phyloP scores from a whole-genome alignment of 139 green algal species.

The Limnomonas spitsbergensis region DNA sequence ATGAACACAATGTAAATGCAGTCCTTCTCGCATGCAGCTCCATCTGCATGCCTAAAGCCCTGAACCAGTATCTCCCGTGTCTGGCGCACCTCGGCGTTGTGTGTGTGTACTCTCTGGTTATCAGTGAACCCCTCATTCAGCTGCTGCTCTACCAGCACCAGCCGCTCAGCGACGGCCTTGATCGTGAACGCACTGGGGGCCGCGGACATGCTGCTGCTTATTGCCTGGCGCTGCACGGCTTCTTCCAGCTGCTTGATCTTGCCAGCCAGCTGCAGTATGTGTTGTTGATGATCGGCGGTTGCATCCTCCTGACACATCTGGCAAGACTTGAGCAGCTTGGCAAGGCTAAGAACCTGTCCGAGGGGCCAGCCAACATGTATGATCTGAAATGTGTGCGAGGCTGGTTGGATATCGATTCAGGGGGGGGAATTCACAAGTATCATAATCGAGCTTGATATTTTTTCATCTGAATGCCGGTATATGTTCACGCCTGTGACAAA shows the following conservation, averaged over 20 bases:
- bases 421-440: too few relatives aligned
- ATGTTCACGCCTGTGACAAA: too few relatives aligned
- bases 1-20: too few relatives aligned
- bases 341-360: constrained; percentile 23
- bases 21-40: too few relatives aligned
- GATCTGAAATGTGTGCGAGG: not conserved
- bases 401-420: too few relatives aligned
- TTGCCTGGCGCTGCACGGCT: not conserved
- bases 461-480: too few relatives aligned
- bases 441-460: too few relatives aligned
- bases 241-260: not conserved
- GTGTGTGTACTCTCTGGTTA: not conserved
- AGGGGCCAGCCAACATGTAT: not conserved
- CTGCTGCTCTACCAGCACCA: constrained; percentile 8
- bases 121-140: constrained; percentile 10
- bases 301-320: constrained; percentile 30
- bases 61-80: too few relatives aligned
- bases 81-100: constrained; percentile 15
- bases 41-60: too few relatives aligned
- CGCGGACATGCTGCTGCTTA: not conserved
- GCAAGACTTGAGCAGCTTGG: constrained; percentile 20
- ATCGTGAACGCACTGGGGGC: not conserved
- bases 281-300: not conserved
- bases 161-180: not conserved
- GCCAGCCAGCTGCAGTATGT: not conserved